Percentiles rank a stretch among this genome's conserved stretches.
phyloP scores from a whole-genome alignment of 345 rosid genomes.

The Hibiscus trionum region DNA sequence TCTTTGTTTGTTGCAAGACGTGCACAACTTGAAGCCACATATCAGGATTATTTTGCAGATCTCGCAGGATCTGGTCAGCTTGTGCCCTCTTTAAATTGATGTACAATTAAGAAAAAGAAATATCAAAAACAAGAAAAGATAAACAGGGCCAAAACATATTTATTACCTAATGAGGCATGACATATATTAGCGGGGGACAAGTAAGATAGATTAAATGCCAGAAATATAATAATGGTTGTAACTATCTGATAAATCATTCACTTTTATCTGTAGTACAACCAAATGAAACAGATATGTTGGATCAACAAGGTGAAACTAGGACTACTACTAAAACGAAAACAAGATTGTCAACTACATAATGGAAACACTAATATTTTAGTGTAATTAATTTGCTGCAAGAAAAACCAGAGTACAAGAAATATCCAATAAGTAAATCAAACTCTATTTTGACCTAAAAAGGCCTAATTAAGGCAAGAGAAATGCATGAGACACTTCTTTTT shows the following conservation, averaged over 20 bases:
- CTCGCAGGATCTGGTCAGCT: constrained; percentile 95
- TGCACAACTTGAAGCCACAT: constrained; percentile 99
- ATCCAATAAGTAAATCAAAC: neutral
- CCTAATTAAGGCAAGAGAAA: neutral
- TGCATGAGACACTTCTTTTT: neutral
- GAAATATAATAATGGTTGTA: neutral
- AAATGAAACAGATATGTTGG: neutral
- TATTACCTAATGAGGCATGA: neutral
- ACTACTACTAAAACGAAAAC: neutral
- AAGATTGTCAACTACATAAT: neutral
- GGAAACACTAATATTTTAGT: neutral
- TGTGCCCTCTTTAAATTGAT: constrained; percentile 64
- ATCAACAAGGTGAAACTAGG: neutral
- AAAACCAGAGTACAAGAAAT: neutral
- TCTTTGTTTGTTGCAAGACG: constrained; percentile 69
- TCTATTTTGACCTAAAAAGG: neutral
- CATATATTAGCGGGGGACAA: neutral
- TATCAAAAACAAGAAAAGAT: neutral
- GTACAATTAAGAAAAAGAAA: neutral
- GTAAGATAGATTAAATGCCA: neutral
- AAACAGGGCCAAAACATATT: neutral
- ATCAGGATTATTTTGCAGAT: constrained; percentile 86
- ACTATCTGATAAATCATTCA: neutral
- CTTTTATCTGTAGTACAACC: neutral
- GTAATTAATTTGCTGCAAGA: neutral